phyloP scores from a whole-genome alignment of 2,329 filamentous ascomycete species.

The Blastomyces parvus region DNA sequence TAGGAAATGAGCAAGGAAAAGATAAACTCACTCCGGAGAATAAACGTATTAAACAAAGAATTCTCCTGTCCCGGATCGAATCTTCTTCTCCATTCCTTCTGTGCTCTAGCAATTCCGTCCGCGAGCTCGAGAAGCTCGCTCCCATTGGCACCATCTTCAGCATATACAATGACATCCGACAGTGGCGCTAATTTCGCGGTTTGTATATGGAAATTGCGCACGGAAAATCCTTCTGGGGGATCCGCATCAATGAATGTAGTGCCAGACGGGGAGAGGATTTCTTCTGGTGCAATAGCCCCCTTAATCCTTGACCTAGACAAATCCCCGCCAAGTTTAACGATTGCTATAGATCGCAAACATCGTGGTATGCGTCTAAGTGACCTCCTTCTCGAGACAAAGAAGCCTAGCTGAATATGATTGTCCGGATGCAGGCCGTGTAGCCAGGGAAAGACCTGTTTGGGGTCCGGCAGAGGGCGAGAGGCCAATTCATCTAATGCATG shows the following conservation, averaged over 20 bases:
- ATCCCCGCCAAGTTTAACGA: constrained; percentile 84
- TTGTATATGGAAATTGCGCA: constrained; percentile 96
- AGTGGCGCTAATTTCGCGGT: constrained; percentile 75
- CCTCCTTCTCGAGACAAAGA: constrained; percentile 72
- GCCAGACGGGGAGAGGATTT: constrained; percentile 55
- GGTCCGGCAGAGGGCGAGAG: constrained; percentile 71
- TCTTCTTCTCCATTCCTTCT: constrained; percentile 62
- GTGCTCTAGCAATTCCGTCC: constrained; percentile 60
- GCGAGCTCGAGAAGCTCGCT: constrained; percentile 58
- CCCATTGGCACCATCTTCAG: constrained; percentile 55
- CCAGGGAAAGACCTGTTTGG: constrained; percentile 89
- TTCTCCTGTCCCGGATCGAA: constrained; percentile 48
- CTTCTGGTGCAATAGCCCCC: constrained; percentile 72
- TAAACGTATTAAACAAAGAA: constrained; percentile 75
- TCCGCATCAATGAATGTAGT: constrained; percentile 72
- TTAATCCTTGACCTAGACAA: constrained; percentile 66
- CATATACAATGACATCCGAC: constrained; percentile 89
- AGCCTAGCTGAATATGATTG: constrained; percentile 80
- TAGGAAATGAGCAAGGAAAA: background rate
- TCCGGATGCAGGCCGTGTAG: constrained; percentile 82
- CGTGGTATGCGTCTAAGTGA: constrained; percentile 60
- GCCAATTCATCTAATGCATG: constrained; percentile 67
- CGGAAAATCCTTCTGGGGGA: constrained; percentile 82
- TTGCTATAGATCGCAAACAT: constrained; percentile 68
- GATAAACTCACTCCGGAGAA: constrained; percentile 48